These are phyloP conservation scores for Hypoxylon sp. DNA, from an alignment of 2,329 filamentous ascomycete species.

Conservation along the genomic window DNA sequence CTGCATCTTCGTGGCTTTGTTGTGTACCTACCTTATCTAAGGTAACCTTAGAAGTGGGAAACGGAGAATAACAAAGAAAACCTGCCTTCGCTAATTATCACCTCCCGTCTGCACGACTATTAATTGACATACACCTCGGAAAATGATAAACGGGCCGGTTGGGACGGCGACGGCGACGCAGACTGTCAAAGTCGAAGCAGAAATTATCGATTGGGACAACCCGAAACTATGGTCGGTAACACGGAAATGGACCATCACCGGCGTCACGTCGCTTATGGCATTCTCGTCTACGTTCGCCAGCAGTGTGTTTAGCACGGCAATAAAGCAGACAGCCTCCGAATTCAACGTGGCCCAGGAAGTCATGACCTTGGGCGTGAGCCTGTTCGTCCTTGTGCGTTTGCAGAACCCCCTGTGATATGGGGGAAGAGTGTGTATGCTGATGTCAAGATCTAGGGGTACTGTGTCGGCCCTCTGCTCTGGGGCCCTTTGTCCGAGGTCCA, in stretches of 20 bases:
- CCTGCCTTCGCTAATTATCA: not conserved
- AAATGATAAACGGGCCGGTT: not conserved
- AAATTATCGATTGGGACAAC: not conserved
- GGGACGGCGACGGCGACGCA: not conserved
- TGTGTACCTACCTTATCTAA: too few relatives aligned
- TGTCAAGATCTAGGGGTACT: not conserved
- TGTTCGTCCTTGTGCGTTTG: not conserved
- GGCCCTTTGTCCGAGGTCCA: not conserved
- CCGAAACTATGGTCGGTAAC: not conserved
- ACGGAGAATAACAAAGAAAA: not conserved
- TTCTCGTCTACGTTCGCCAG: not conserved
- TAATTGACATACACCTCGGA: not conserved
- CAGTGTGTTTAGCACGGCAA: not conserved
- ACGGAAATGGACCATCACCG: not conserved
- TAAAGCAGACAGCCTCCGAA: not conserved
- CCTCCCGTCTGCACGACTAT: not conserved
- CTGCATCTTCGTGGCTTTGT: not conserved
- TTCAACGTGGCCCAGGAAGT: not conserved
- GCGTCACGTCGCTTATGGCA: not conserved
- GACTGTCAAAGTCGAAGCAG: not conserved
- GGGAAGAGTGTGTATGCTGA: not conserved
- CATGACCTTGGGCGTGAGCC: not conserved
- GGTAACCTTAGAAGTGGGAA: not conserved
- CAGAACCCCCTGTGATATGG: not conserved
- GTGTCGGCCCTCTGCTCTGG: not conserved